Evolutionary conservation across 495 filamentous ascomycete species (phyloP).

Genomic region (Penicilliopsis zonata): DNA sequence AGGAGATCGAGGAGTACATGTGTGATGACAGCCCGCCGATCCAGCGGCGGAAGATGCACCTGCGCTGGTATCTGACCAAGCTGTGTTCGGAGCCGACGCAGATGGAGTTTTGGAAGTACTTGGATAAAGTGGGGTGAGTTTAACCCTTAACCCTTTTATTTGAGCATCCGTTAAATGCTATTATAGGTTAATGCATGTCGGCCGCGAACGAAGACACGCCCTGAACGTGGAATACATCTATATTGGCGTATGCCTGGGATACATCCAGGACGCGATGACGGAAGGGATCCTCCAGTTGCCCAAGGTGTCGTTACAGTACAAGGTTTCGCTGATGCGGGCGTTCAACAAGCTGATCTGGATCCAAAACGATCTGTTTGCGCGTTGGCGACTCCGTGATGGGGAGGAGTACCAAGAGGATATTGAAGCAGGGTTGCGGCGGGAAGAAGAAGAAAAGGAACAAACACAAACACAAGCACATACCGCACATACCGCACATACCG

Average conservation of each 20-base stretch:
- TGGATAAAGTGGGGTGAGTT: conserved; percentile 46
- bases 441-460: neutral
- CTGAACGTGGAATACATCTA: conserved; percentile 55
- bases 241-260: conserved; percentile 48
- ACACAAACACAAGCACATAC: no score
- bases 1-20: conserved; percentile 32
- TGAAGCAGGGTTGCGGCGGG: neutral
- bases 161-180: neutral
- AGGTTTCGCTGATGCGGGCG: conserved; percentile 46
- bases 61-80: conserved; percentile 47
- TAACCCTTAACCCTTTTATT: neutral
- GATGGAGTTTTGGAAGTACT: conserved; percentile 53
- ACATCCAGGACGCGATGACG: conserved; percentile 46
- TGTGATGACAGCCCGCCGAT: conserved; percentile 47
- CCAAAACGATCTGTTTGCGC: conserved; percentile 56
- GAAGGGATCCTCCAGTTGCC: conserved; percentile 47
- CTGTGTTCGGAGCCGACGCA: conserved; percentile 46
- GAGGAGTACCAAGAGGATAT: conserved; percentile 39
- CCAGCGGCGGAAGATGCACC: conserved; percentile 50
- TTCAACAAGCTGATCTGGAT: conserved; percentile 40
- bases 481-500: no score
- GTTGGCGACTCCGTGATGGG: conserved; percentile 37
- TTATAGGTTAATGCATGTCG: conserved; percentile 5
- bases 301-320: conserved; percentile 21
- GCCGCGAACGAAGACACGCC: conserved; percentile 3